Percentiles rank a stretch among this genome's conserved stretches.
phyloP scores from a whole-genome alignment of 768 basidiomycete species.

The Clitopilus passeckerianus region DNA sequence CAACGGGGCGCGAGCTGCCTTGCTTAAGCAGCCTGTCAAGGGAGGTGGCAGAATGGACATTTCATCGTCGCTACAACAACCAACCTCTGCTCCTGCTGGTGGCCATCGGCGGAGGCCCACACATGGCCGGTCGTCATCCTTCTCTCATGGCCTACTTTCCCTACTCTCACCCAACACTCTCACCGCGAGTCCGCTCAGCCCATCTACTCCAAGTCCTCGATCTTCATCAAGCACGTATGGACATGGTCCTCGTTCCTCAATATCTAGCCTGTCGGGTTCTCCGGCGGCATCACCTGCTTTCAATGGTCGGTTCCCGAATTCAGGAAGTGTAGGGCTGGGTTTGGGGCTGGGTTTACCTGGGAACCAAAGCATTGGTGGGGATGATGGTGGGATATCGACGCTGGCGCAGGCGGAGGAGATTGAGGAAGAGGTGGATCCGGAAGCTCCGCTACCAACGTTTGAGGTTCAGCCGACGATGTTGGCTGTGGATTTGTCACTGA shows the following conservation, averaged over 20 bases:
- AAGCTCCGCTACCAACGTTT: conserved; percentile 74
- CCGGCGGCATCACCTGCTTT: conserved; percentile 5
- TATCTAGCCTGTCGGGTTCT: conserved; percentile 9
- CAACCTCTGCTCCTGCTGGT: conserved; percentile 6
- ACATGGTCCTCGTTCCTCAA: conserved; percentile 3
- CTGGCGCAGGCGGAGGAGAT: background rate
- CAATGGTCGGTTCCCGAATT: conserved; percentile 4
- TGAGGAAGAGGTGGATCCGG: conserved; percentile 54
- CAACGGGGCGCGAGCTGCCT: conserved; percentile 39
- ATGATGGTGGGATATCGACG: background rate
- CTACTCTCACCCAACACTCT: conserved; percentile 37
- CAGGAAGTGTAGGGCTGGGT: conserved; percentile 12
- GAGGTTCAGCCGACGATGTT: conserved; percentile 84
- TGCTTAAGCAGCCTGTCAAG: conserved; percentile 44
- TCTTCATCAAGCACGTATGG: conserved; percentile 5
- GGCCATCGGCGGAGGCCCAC: conserved; percentile 21
- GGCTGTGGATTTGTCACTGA: conserved; percentile 78
- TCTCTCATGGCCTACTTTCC: conserved; percentile 48
- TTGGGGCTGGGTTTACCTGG: conserved; percentile 16
- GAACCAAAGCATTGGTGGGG: conserved; percentile 1
- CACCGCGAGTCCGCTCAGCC: conserved; percentile 13
- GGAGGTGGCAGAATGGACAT: conserved; percentile 85
- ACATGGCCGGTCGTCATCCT: conserved; percentile 47
- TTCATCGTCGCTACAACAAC: conserved; percentile 33
- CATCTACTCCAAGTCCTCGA: conserved; percentile 7